Evolutionary conservation across 1,139 yeast genomes (phyloP), one percentile per base, ranked within the genome.

Genomic region (Protomyces pachydermus): DNA sequence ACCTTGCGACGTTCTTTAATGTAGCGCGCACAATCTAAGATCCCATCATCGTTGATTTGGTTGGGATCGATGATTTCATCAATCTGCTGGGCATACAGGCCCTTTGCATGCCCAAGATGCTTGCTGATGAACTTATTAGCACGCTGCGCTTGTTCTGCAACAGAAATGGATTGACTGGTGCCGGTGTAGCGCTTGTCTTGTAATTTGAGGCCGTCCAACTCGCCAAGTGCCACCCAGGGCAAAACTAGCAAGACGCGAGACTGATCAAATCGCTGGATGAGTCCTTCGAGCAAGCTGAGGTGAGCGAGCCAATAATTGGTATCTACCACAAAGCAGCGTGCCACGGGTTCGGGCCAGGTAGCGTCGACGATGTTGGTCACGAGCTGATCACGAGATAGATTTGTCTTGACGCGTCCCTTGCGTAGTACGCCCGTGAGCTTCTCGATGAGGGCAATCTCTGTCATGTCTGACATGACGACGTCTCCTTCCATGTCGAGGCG

Each of bases 61-160:
- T 12, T 39, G n/a, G 48, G 72, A 61, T 65, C 48, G 78, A 75
- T 20, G 23, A 46, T 38, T 71, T 91, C 89, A 34, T 77, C 75
- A 45, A 81, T 65, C 68, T 80, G 82, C 72, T 91, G 97, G 0
- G 91, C 96, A 55, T 80, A 75, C 0, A 91, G 83, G 0, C 80
- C 76, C 54, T 80, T 78, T 3, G 74, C 72, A 9, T 78, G 77
- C 0, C 91, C 88, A 48, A 91, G 75, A 56, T 80, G 77, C n/a
- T 76, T 72, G 70, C 83, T 88, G 10, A 89, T 81, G 96, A 97
- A 91, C 66, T 83, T 85, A 69, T 84, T 88, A 0, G 95, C 96
- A 77, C 80, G 76, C 50, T 96, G 78, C 0, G 97, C 95, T 56
- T 84, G 74, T 5, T 28, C 45, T 4, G 67, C 67, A 8, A 69